phyloP scores from a whole-genome alignment of 345 rosid species.

The Hibiscus syriacus region DNA sequence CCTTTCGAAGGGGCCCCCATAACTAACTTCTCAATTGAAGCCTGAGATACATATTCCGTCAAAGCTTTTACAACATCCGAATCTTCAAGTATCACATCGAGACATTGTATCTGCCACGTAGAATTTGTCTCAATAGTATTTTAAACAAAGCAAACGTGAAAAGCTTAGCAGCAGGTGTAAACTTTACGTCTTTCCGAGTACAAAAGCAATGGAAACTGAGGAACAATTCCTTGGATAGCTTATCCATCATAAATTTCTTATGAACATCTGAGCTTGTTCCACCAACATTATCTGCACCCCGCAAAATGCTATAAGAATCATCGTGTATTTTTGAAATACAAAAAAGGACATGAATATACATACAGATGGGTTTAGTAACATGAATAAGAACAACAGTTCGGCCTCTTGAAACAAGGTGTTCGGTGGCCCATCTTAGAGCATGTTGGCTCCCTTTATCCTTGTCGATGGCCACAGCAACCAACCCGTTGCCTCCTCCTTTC shows the following conservation, averaged over 20 bases:
- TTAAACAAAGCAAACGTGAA: too few species aligned
- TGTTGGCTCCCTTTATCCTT: constrained; percentile 78
- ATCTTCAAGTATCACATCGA: constrained; percentile 62
- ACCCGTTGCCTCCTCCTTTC: constrained; percentile 38
- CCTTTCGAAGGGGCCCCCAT: constrained; percentile 66
- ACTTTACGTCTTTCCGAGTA: constrained; percentile 57
- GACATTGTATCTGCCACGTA: constrained; percentile 40
- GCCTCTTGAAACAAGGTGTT: constrained; percentile 62
- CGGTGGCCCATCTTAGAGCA: constrained; percentile 76
- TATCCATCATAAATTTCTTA: constrained; percentile 32
- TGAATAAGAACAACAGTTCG: constrained; percentile 39
- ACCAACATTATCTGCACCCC: constrained; percentile 18
- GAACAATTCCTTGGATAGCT: constrained; percentile 51
- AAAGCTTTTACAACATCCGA: constrained; percentile 57
- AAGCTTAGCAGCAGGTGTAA: background rate
- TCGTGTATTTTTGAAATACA: too few species aligned
- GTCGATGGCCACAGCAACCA: constrained; percentile 78
- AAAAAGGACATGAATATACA: background rate
- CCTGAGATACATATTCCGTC: constrained; percentile 57
- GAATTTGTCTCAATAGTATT: too few species aligned
- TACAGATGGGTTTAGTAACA: background rate
- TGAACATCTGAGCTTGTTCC: constrained; percentile 7
- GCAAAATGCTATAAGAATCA: too few species aligned
- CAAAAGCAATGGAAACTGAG: constrained; percentile 79
- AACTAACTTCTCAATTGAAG: constrained; percentile 68